Base-by-base conservation (phyloP, 1,139 yeast genomes). In the Scheffersomyces illinoinensis region DNA sequence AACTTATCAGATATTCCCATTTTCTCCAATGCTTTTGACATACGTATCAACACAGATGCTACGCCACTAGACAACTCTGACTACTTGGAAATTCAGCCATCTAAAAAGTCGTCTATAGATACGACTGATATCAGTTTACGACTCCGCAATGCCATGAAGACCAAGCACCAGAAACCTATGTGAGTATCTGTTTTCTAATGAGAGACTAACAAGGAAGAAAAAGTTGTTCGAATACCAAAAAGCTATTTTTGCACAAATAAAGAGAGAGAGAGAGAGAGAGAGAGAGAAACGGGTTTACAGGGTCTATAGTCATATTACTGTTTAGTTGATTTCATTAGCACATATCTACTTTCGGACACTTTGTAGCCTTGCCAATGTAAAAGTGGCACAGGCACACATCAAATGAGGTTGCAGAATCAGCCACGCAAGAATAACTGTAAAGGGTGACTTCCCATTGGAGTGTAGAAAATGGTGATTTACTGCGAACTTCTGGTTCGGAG, bases 1-100 rank as follows among this genome's bases (percentile, higher is more conserved):
- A 71, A 74, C 59, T 70, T 75, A 59, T 69, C 71, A 1, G 76
- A 76, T 58, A 68, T 76, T 50, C 78, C 78, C 18, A 76, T 77
- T 24, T 76, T 77, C 63, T 75, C 79, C 46, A 66, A 68, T 55
- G 65, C 66, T 50, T 58, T 63, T 57, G 71, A 68, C 17, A 57
- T 33, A 33, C 53, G 59, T 53, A 50, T 58, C 21, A 26, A 54
- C 4, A 52, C 50, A 24, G 61, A 48, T 48, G 21, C 51, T 17
- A 20, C 51, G n/a, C 21, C 50, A 19, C 21, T 19, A 14, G 51
- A 48, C n/a, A 48, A 21, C 24, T 48, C 51, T 8, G 51, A 48
- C 18, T 48, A 48, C n/a, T 48, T 48, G 26, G 51, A 48, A 48
- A 48, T 48, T 5, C 51, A 48, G n/a, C 48, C 19, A 43, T 46